Evolutionary conservation across 805 yeast species (phyloP).

Genomic region (Ogataea henricii): DNA sequence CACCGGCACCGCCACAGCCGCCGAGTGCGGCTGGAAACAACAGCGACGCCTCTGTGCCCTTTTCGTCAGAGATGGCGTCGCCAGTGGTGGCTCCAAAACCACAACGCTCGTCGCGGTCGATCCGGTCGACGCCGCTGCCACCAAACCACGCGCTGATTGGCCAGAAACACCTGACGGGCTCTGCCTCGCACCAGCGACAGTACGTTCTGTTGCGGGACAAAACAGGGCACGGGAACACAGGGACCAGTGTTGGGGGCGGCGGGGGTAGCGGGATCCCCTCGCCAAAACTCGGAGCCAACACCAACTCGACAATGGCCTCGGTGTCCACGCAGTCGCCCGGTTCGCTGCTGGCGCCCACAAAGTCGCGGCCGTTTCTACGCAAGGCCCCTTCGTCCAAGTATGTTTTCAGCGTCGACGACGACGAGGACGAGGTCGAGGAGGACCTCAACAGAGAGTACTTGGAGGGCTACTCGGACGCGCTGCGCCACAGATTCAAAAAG

Average conservation of each 20-base stretch:
- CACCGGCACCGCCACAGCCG: background rate
- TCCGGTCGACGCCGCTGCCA: slow-evolving; percentile 23
- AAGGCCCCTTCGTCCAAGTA: slow-evolving; percentile 35
- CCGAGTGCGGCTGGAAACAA: slow-evolving; percentile 2
- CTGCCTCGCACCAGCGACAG: slow-evolving; percentile 35
- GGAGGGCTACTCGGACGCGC: slow-evolving; percentile 75
- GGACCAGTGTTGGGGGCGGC: slow-evolving; percentile 3
- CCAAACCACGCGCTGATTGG: slow-evolving; percentile 25
- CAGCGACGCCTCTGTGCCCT: slow-evolving; percentile 5
- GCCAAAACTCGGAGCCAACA: slow-evolving; percentile 11
- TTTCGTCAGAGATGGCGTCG: slow-evolving; percentile 13
- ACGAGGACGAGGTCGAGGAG: slow-evolving; percentile 67
- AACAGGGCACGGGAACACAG: slow-evolving; percentile 6
- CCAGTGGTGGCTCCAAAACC: slow-evolving; percentile 13
- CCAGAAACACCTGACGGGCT: slow-evolving; percentile 22
- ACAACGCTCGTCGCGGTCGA: slow-evolving; percentile 15
- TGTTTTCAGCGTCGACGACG: slow-evolving; percentile 81
- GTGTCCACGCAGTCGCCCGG: slow-evolving; percentile 12
- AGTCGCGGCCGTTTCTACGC: slow-evolving; percentile 27
- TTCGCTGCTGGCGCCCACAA: slow-evolving; percentile 11
- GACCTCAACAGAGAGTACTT: slow-evolving; percentile 60
- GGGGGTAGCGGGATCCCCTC: slow-evolving; percentile 14
- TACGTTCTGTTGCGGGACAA: slow-evolving; percentile 35
- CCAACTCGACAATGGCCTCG: slow-evolving; percentile 10
- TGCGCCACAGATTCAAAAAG: slow-evolving; percentile 48